Percentiles rank a stretch among this genome's conserved stretches.
Conservation (phyloP, 805 yeast genomes). For the Spathaspora sp. region DNA sequence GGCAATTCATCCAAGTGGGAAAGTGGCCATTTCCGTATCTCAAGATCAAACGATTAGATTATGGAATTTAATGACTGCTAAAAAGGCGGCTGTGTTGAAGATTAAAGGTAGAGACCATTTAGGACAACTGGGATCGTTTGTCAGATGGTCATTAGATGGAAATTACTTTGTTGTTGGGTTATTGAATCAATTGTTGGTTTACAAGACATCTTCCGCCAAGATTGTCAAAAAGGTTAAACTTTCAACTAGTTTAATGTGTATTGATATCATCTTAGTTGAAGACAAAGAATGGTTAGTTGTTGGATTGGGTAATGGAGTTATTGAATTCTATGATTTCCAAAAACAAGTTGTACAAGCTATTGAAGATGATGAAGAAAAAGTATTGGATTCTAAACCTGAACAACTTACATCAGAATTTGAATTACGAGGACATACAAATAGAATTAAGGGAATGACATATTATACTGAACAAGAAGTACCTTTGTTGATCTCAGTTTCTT, state of each 20-base stretch:
- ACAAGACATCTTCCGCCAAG: constrained; percentile 59
- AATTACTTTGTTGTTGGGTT: constrained; percentile 73
- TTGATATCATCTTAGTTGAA: constrained; percentile 48
- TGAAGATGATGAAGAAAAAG: constrained; percentile 22
- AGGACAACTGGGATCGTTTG: constrained; percentile 62
- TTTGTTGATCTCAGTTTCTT: constrained; percentile 75
- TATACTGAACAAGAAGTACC: constrained; percentile 32
- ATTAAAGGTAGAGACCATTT: constrained; percentile 63
- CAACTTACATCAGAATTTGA: constrained; percentile 47
- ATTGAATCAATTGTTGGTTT: constrained; percentile 59
- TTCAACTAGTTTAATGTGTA: constrained; percentile 60
- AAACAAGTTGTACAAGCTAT: constrained; percentile 15
- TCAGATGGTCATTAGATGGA: constrained; percentile 69
- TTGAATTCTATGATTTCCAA: constrained; percentile 51
- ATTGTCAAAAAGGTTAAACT: constrained; percentile 51
- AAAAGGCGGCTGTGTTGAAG: constrained; percentile 83
- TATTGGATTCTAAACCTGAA: constrained; percentile 21
- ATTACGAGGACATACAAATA: constrained; percentile 76
- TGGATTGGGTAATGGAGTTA: constrained; percentile 70
- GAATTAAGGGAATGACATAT: constrained; percentile 76
- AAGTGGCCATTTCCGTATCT: constrained; percentile 86
- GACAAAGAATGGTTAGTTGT: constrained; percentile 56
- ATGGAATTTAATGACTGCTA: constrained; percentile 97
- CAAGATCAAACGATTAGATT: constrained; percentile 78
- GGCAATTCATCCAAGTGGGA: constrained; percentile 85